A percentile compares a stretch with the other conserved stretches of the same genome.
These are phyloP conservation scores for Tolypocladium capitatum DNA, from an alignment of 2,329 filamentous ascomycete species.

Conservation along the genomic window DNA sequence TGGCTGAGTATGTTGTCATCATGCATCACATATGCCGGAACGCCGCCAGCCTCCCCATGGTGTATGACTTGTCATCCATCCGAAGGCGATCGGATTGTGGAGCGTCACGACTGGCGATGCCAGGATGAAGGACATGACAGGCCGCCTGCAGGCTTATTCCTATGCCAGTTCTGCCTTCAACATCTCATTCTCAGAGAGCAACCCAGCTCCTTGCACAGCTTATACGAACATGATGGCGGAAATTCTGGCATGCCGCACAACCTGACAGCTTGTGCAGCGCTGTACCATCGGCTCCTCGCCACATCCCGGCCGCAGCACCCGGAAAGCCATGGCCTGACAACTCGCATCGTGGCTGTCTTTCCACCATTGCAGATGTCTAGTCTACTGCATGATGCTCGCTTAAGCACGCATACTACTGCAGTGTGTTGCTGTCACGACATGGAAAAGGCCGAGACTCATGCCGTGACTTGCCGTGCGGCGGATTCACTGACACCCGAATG, in stretches of 20 bases:
- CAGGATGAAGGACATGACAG: background rate
- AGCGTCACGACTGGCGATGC: background rate
- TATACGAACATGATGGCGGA: background rate
- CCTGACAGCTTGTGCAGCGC: background rate
- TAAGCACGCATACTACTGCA: background rate
- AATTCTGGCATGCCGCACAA: background rate
- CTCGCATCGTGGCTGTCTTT: background rate
- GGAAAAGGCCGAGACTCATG: too few species aligned
- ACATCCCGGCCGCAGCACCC: background rate
- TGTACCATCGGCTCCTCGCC: background rate
- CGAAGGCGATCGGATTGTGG: background rate
- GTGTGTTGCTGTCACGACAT: background rate
- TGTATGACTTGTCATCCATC: too few species aligned
- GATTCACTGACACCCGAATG: background rate
- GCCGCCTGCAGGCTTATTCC: background rate
- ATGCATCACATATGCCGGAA: background rate
- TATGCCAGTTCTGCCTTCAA: background rate
- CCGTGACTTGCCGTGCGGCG: background rate
- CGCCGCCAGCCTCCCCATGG: too few species aligned
- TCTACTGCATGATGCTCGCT: background rate
- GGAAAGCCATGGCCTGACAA: background rate
- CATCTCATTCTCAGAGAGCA: background rate
- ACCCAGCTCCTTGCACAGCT: background rate
- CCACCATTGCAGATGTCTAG: background rate
- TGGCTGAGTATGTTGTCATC: background rate